Conservation (phyloP, 2,329 filamentous ascomycete species). For the Mollisiaceae sp. region DNA sequence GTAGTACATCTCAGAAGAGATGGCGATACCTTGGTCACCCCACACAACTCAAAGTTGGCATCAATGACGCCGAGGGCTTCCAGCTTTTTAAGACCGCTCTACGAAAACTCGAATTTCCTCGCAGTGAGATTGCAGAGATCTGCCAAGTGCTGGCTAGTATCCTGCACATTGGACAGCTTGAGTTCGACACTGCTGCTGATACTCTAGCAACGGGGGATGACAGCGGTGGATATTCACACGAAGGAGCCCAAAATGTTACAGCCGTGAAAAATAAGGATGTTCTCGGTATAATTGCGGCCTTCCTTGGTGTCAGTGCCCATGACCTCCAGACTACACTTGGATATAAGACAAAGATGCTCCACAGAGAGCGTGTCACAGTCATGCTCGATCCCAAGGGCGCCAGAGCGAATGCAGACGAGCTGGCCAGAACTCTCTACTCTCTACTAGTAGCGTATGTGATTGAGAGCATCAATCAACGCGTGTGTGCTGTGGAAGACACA, state of each 20-base stretch:
- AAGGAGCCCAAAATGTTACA: constrained; percentile 85
- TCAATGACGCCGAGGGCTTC: constrained; percentile 95
- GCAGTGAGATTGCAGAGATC: constrained; percentile 93
- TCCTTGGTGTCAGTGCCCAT: constrained; percentile 80
- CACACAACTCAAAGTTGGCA: constrained; percentile 94
- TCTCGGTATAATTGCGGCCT: constrained; percentile 85
- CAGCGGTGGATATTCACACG: constrained; percentile 94
- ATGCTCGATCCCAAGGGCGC: constrained; percentile 95
- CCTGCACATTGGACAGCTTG: constrained; percentile 95
- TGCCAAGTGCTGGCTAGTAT: constrained; percentile 94
- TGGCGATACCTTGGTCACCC: constrained; percentile 98
- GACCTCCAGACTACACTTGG: constrained; percentile 88
- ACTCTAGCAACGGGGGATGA: constrained; percentile 85
- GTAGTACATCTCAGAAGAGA: constrained; percentile 67
- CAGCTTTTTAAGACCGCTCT: constrained; percentile 97
- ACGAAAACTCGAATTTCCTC: constrained; percentile 90
- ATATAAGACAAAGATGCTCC: constrained; percentile 96
- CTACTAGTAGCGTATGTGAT: constrained; percentile 93
- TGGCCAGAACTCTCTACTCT: constrained; percentile 91
- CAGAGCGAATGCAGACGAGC: constrained; percentile 88
- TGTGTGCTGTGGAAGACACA: constrained; percentile 85
- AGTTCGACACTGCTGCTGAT: constrained; percentile 82
- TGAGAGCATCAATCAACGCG: constrained; percentile 86
- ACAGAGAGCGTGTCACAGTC: constrained; percentile 95
- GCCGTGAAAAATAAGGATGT: constrained; percentile 94